Evolutionary conservation across 805 yeast genomes (phyloP), one percentile per base, ranked within the genome.

Genomic region (Kluyveromyces wickerhamii): DNA sequence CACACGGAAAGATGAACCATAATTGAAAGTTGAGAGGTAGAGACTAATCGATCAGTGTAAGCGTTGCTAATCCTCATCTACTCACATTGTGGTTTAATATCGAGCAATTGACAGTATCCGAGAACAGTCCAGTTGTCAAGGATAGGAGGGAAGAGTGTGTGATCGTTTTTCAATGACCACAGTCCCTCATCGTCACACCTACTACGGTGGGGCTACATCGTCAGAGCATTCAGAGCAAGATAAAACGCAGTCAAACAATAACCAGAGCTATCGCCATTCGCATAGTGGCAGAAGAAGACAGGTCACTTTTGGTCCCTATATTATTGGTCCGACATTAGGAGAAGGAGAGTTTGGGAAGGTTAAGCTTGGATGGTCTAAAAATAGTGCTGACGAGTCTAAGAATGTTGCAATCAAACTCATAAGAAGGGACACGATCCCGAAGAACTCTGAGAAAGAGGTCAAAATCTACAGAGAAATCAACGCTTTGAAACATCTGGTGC

Each of bases 301-400:
- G 52, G 79, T 81, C 14, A 71, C 94, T 25, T 88, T 92, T 55
- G 98, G 98, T 17, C 77, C 84, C 10, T 92, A 88, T 52, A 74
- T 84, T 15, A 69, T 92, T 6, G 98, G 97, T 2, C 79, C 94
- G 10, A 89, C 98, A 1, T 64, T 92, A 10, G 98, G 98, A 21
- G 96, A 92, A 62, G 98, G 98, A 32, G 98, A 92, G 55, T 92
- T 92, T 59, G 98, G 98, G 39, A 89, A 92, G 59, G 98, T 92
- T 39, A 92, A 89, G 57, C 67, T 92, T 15, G 97, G 96, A 10
- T 89, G 96, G 96, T 70, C 94, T 40, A 84, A 83, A 55, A 30
- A 19, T 16, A 28, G 19, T n/a, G 88, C 78, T 48, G 87, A 86
- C 13, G 18, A 21, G 30, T 33, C 51, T 14, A 72, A 80, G 24